Evolutionary conservation across 2,329 filamentous ascomycete species (phyloP).

Genomic region (Venturia pyrina): DNA sequence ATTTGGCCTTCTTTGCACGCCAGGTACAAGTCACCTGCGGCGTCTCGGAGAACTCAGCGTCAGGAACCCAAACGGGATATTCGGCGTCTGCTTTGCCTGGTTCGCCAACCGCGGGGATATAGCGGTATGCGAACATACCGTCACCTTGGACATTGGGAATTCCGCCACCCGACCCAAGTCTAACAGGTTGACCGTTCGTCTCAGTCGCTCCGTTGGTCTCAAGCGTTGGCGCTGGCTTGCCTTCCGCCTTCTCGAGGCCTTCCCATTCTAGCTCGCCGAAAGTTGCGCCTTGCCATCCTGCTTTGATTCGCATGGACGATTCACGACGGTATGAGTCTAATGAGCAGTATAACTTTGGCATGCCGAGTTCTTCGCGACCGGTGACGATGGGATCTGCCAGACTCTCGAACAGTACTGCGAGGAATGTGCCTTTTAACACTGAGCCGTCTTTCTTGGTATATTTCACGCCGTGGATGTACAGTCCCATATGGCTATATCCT

Average conservation of each 20-base stretch:
- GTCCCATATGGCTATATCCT: conserved; percentile 48
- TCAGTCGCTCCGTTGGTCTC: not conserved
- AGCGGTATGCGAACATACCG: conserved; percentile 46
- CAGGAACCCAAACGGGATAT: conserved; percentile 38
- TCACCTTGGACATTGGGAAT: conserved; percentile 25
- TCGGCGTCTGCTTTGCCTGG: conserved; percentile 41
- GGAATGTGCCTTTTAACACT: conserved; percentile 41
- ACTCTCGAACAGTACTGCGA: conserved; percentile 49
- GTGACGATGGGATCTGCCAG: conserved; percentile 50
- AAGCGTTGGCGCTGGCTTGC: not conserved
- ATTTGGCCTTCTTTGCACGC: conserved; percentile 31
- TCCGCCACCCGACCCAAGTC: not conserved
- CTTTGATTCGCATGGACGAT: conserved; percentile 29
- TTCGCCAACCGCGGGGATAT: conserved; percentile 44
- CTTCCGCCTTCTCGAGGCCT: conserved; percentile 17
- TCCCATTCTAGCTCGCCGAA: conserved; percentile 25
- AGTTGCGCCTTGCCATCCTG: conserved; percentile 27
- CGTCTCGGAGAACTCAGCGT: conserved; percentile 24
- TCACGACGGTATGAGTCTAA: conserved; percentile 34
- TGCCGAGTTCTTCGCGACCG: conserved; percentile 51
- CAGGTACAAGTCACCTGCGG: conserved; percentile 26
- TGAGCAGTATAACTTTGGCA: conserved; percentile 48
- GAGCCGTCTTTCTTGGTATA: conserved; percentile 42
- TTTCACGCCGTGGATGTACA: conserved; percentile 54
- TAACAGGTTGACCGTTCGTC: not conserved